Evolutionary conservation across 352 stramenopile genomes (phyloP).

Genomic region (Phytophthora pisi): DNA sequence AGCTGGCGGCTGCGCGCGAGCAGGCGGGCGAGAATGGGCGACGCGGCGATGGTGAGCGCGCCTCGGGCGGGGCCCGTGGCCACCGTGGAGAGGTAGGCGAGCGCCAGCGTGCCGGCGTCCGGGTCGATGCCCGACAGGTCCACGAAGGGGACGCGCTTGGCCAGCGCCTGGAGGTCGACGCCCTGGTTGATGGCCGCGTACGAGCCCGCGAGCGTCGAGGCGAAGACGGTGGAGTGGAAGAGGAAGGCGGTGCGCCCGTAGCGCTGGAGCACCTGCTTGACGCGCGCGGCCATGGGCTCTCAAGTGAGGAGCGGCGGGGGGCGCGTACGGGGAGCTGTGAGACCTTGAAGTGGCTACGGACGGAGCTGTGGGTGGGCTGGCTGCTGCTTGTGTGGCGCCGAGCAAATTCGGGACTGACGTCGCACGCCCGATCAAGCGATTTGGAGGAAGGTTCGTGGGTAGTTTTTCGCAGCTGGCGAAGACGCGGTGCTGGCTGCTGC

Average conservation of each 20-base stretch:
- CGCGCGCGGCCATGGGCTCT: constrained; percentile 55
- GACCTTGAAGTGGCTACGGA: background rate
- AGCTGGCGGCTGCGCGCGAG: constrained; percentile 47
- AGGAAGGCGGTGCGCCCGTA: constrained; percentile 96
- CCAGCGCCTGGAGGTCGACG: constrained; percentile 60
- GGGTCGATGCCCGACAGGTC: constrained; percentile 73
- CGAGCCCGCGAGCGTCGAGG: constrained; percentile 92
- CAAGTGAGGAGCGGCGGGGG: background rate
- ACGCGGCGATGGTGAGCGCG: constrained; percentile 74
- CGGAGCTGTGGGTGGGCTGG: background rate
- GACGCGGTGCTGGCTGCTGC: background rate
- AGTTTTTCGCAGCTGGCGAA: constrained; percentile 17
- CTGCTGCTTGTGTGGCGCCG: constrained; percentile 1
- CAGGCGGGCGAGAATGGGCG: constrained; percentile 73
- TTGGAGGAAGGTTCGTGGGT: constrained; percentile 8
- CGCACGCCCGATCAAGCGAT: constrained; percentile 11
- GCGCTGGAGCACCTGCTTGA: constrained; percentile 88
- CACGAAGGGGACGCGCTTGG: constrained; percentile 72
- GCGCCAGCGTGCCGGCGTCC: constrained; percentile 66
- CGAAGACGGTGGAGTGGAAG: constrained; percentile 94
- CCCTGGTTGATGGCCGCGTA: constrained; percentile 75
- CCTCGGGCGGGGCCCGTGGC: constrained; percentile 77
- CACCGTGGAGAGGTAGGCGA: constrained; percentile 94
- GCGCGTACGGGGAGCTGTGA: background rate
- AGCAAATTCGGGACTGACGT: constrained; percentile 16